Evolutionary conservation across 495 filamentous ascomycete species (phyloP), one percentile per base, ranked within the genome.

Genomic region (Lineolata rhizophorae): DNA sequence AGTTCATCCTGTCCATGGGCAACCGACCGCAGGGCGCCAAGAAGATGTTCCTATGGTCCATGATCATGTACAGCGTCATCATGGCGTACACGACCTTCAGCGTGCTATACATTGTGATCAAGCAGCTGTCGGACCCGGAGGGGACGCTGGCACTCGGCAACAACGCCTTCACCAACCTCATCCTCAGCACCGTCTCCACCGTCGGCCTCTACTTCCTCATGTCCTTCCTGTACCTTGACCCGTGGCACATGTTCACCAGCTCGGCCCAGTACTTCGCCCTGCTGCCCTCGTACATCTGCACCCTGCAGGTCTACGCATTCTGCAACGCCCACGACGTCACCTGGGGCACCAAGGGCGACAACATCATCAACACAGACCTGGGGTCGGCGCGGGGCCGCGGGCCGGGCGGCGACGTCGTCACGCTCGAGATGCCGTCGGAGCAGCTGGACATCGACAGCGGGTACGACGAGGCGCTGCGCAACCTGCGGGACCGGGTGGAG

Each of bases 311-410:
- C 24, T 99, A 99, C 60, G 87, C 87, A 21, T 95, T 99, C 53
- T 99, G 87, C 63, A 99, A 99, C 62, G 91, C 87, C 24, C 87
- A 97, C 64, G 87, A 97, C 56, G 82, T 97, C 9, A 91, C 84
- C 3, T 97, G 87, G 87, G 87, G 87, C 28, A 99, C 90, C 16
- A 99, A 99, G 52, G 90, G 90, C 35, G 90, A 99, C 58, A 99
- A 99, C 53, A 69, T 84, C 13, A 70, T 85, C 43, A 70, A 76
- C 48, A 90, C 72, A 26, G 90, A 99, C 49, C 69, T 99, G 2
- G 90, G 90, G 34, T 65, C 76, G 11, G 87, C 87, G 5, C 45
- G 41, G 21, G 61, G 72, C 5, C 65, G 66, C 18, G 64, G 68
- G 26, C 75, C 74, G 37, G 65, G 61, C 25, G 67, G 76, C 39